These are phyloP conservation scores for Chrysophaeum taylorii DNA, from an alignment of 352 stramenopile genomes.

Conservation along the genomic window DNA sequence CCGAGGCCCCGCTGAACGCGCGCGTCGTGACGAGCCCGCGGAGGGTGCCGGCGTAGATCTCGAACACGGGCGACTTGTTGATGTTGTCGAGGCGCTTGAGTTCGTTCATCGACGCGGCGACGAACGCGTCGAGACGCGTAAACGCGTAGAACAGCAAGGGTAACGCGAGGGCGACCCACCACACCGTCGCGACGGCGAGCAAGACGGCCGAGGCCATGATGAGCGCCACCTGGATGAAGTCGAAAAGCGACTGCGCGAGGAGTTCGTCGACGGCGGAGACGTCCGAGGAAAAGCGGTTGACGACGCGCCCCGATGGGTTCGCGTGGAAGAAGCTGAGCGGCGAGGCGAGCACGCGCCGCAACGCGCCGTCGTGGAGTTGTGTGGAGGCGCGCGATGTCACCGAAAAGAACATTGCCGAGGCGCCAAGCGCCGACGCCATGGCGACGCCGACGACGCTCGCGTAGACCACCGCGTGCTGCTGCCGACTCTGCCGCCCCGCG, in stretches of 20 bases:
- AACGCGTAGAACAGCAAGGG: neutral
- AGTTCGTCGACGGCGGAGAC: conserved; percentile 63
- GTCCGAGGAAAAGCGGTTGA: conserved; percentile 67
- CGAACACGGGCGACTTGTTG: conserved; percentile 63
- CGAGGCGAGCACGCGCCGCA: conserved; percentile 33
- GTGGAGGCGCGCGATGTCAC: conserved; percentile 39
- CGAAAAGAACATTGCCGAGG: conserved; percentile 3
- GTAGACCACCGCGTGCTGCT: too few species aligned
- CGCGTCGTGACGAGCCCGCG: conserved; percentile 76
- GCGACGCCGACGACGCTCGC: neutral
- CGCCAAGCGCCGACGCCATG: neutral
- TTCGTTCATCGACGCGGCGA: conserved; percentile 44
- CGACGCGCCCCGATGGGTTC: conserved; percentile 53
- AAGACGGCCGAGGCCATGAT: conserved; percentile 41
- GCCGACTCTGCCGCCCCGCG: neutral
- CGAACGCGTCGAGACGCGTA: neutral
- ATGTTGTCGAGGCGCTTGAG: conserved; percentile 89
- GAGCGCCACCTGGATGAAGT: conserved; percentile 41
- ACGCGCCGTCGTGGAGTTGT: conserved; percentile 43
- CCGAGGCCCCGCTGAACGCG: conserved; percentile 31
- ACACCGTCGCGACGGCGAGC: conserved; percentile 38
- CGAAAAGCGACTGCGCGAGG: conserved; percentile 44
- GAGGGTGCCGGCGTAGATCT: conserved; percentile 65
- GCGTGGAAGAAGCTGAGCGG: conserved; percentile 42
- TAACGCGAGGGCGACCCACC: conserved; percentile 41